Conservation (phyloP, 2,329 filamentous ascomycete genomes). For the Fusarium annulatum region DNA sequence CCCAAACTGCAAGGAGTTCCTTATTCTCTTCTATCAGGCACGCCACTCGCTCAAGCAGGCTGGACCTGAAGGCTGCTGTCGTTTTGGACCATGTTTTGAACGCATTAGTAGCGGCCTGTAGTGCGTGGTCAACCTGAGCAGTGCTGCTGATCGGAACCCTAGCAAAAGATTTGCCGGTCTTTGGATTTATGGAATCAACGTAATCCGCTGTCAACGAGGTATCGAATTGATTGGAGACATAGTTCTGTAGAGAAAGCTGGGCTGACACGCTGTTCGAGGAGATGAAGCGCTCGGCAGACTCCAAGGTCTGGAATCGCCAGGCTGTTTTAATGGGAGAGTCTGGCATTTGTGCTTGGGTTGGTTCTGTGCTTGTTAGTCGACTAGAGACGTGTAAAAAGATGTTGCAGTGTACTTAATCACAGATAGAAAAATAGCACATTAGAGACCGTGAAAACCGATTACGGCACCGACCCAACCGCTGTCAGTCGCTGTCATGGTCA, state of each 20-base stretch:
- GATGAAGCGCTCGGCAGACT: not conserved
- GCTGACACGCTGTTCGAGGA: not conserved
- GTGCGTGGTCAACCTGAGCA: not conserved
- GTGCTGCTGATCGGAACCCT: not conserved
- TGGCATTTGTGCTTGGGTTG: not conserved
- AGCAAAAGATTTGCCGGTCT: not conserved
- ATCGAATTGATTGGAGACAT: not conserved
- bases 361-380: not conserved
- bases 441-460: not conserved
- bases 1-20: not conserved
- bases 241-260: not conserved
- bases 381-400: too few species aligned
- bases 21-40: not conserved
- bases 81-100: not conserved
- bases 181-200: not conserved
- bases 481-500: not conserved
- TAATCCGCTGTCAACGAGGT: rapidly evolving
- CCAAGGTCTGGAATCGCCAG: not conserved
- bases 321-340: not conserved
- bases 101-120: not conserved
- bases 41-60: not conserved
- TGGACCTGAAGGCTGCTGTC: not conserved
- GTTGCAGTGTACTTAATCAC: not conserved
- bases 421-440: rapidly evolving
- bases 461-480: too few species aligned